Conservation (phyloP, 208 protist genomes). For the Trypanosoma caninum region DNA sequence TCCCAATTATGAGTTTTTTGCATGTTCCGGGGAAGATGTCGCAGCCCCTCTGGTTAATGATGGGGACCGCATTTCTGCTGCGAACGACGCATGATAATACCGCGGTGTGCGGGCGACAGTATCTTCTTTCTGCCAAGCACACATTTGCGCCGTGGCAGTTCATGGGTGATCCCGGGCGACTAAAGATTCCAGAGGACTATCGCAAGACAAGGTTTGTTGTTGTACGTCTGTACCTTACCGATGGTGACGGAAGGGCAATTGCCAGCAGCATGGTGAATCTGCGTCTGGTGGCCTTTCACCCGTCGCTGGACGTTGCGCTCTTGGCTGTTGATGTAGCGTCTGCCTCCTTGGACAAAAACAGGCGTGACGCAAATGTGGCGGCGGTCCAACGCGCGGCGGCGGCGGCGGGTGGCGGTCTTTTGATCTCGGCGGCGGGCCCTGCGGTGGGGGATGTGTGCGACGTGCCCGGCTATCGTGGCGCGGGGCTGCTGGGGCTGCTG, state of each 20-base stretch:
- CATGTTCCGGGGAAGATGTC: constrained; percentile 81
- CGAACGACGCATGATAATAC: background rate
- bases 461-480: constrained; percentile 58
- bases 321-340: constrained; percentile 18
- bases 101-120: background rate
- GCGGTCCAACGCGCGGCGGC: background rate
- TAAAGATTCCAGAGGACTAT: constrained; percentile 80
- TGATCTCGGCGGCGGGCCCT: background rate
- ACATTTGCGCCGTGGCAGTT: constrained; percentile 74
- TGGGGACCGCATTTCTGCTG: constrained; percentile 65
- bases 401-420: constrained; percentile 11
- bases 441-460: constrained; percentile 2
- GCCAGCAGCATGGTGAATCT: constrained; percentile 19
- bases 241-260: constrained; percentile 23
- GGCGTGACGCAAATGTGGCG: background rate
- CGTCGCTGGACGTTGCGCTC: constrained; percentile 53
- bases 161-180: constrained; percentile 29
- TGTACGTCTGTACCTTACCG: constrained; percentile 39
- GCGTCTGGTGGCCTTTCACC: constrained; percentile 53
- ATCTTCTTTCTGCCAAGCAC: constrained; percentile 80
- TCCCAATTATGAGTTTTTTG: constrained; percentile 74
- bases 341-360: background rate
- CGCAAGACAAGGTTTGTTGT: constrained; percentile 69
- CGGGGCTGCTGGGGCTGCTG: constrained; percentile 53
- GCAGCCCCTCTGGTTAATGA: constrained; percentile 80